Percentiles rank a stretch among this genome's conserved stretches.
phyloP scores from a whole-genome alignment of 371 early-diverging fungal genomes.

The Blyttiomyces sp. region DNA sequence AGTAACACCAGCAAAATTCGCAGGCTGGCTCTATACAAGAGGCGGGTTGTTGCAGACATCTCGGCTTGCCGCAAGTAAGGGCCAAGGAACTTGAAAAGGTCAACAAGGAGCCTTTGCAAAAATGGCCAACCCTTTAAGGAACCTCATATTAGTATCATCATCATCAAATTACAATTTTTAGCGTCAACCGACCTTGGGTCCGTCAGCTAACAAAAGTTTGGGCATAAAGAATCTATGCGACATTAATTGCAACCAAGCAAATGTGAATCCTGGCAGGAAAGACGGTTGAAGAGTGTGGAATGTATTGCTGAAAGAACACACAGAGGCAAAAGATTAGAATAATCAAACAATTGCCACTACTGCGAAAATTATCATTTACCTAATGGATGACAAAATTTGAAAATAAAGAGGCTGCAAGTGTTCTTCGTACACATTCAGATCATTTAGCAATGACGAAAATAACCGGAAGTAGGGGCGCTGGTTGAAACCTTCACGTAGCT shows the following conservation, averaged over 20 bases:
- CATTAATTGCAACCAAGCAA: conserved; percentile 93
- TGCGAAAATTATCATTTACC: conserved; percentile 28
- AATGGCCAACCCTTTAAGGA: conserved; percentile 73
- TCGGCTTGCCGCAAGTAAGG: conserved; percentile 77
- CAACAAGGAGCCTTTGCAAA: conserved; percentile 77
- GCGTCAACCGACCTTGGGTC: conserved; percentile 46
- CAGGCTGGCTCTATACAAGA: conserved; percentile 86
- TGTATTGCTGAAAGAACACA: conserved; percentile 57
- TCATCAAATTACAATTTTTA: not conserved
- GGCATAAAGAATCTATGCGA: conserved; percentile 93
- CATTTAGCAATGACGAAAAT: conserved; percentile 78
- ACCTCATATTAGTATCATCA: not conserved
- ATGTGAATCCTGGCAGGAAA: conserved; percentile 91
- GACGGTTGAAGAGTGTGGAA: conserved; percentile 82
- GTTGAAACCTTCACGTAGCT: conserved; percentile 73
- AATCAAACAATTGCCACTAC: not conserved
- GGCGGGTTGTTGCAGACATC: conserved; percentile 63
- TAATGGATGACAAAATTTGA: conserved; percentile 66
- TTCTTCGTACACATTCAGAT: conserved; percentile 70
- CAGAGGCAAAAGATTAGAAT: not conserved
- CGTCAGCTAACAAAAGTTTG: conserved; percentile 70
- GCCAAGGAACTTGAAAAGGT: conserved; percentile 78
- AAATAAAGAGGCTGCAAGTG: conserved; percentile 67
- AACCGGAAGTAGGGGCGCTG: conserved; percentile 91
- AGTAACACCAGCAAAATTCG: conserved; percentile 89